A percentile compares a stretch with the other conserved stretches of the same genome.
Evolutionary conservation across 768 basidiomycete species (phyloP).

Genomic region (Trametes coccinea): DNA sequence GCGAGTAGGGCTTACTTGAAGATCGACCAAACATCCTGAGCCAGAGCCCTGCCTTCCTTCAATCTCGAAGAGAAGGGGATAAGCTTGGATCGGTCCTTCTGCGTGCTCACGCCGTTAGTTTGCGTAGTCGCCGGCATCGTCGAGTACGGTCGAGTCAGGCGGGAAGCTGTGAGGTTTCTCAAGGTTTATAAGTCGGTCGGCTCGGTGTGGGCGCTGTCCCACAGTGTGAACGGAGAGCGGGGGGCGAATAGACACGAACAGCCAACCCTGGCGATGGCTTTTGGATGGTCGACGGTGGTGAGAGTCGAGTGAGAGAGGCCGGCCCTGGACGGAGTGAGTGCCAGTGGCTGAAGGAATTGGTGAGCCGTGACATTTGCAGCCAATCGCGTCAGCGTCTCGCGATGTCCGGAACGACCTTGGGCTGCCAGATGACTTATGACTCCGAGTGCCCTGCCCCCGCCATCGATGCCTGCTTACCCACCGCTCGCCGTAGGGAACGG

Average conservation of each 20-base stretch:
- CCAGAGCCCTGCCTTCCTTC: conserved; percentile 72
- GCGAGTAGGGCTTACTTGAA: conserved; percentile 59
- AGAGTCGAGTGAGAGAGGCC: background rate
- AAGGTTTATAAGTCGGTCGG: conserved; percentile 6
- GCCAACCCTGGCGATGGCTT: background rate
- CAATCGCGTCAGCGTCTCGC: conserved; percentile 18
- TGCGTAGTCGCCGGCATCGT: conserved; percentile 15
- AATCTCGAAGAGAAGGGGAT: conserved; percentile 74
- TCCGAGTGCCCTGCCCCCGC: too few relatives aligned
- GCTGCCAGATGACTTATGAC: too few relatives aligned
- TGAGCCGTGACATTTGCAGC: background rate
- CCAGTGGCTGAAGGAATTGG: background rate
- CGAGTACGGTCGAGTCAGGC: background rate
- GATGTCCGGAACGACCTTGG: background rate
- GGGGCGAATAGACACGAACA: background rate
- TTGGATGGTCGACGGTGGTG: background rate
- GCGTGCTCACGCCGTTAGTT: conserved; percentile 24
- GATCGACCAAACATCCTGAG: conserved; percentile 89
- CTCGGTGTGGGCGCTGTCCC: background rate
- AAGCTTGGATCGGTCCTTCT: conserved; percentile 35
- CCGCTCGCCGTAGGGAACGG: too few relatives aligned
- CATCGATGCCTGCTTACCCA: too few relatives aligned
- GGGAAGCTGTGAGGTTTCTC: conserved; percentile 12
- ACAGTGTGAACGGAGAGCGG: conserved; percentile 6
- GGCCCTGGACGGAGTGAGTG: background rate